A percentile compares a stretch with the other conserved stretches of the same genome.
Conservation (phyloP, 2,329 filamentous ascomycete genomes). For the Hymenoscyphus infarciens region DNA sequence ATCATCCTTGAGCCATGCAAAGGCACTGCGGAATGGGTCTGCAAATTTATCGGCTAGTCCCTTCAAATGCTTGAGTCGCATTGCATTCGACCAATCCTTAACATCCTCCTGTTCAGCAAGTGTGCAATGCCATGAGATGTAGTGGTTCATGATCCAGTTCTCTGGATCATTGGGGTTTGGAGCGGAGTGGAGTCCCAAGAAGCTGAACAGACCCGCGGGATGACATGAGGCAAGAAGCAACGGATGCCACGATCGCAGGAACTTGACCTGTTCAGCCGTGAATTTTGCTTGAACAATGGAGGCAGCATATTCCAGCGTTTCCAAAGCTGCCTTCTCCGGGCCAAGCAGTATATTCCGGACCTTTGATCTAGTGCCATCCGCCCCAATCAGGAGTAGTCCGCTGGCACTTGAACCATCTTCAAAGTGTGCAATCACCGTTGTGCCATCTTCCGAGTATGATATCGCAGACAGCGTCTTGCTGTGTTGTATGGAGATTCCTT, state of each 20-base stretch:
- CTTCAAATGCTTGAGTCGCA: neutral
- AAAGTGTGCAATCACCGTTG: conserved; percentile 32
- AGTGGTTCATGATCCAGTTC: conserved; percentile 44
- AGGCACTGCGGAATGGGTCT: conserved; percentile 37
- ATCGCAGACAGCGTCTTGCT: conserved; percentile 38
- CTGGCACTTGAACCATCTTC: conserved; percentile 31
- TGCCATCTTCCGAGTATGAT: conserved; percentile 27
- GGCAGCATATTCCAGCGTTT: conserved; percentile 40
- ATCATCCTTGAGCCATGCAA: conserved; percentile 34
- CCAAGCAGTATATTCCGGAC: conserved; percentile 33
- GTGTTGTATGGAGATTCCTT: conserved; percentile 19
- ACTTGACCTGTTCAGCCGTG: conserved; percentile 40
- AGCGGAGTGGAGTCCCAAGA: conserved; percentile 42
- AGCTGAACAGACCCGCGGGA: conserved; percentile 41
- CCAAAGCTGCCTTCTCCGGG: conserved; percentile 33
- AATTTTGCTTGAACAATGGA: conserved; percentile 43
- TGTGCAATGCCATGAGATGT: conserved; percentile 39
- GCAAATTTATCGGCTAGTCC: conserved; percentile 2
- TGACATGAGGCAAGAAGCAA: conserved; percentile 42
- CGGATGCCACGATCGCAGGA: conserved; percentile 42
- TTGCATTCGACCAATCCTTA: neutral
- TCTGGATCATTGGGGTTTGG: conserved; percentile 37
- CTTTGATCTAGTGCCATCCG: conserved; percentile 34
- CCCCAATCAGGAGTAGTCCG: conserved; percentile 34
- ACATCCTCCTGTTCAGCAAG: conserved; percentile 3